phyloP scores from a whole-genome alignment of 2,329 filamentous ascomycete species.

The Didymella arachidicola region DNA sequence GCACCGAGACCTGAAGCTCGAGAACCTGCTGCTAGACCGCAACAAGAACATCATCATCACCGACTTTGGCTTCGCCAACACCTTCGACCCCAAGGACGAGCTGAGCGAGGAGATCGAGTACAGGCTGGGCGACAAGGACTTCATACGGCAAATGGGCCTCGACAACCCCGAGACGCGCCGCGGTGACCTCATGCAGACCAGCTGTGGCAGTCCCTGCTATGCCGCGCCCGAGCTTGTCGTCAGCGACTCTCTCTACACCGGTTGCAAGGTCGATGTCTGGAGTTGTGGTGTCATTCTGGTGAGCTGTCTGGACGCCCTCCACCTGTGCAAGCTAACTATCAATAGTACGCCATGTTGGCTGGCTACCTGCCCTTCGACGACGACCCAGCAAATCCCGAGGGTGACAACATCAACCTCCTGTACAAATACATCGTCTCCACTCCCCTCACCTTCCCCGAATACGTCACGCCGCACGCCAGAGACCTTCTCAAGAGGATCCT shows the following conservation, averaged over 20 bases:
- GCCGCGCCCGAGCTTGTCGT: slow-evolving; percentile 96
- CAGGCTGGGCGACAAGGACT: slow-evolving; percentile 85
- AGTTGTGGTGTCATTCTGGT: slow-evolving; percentile 98
- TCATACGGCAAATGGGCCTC: slow-evolving; percentile 83
- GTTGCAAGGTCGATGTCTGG: slow-evolving; percentile 98
- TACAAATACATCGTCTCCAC: slow-evolving; percentile 99
- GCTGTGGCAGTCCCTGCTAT: slow-evolving; percentile 97
- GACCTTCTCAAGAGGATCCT: slow-evolving; percentile 92
- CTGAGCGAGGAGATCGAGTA: slow-evolving; percentile 89
- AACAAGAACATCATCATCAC: slow-evolving; percentile 99
- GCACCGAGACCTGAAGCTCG: slow-evolving; percentile 93
- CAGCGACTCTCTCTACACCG: slow-evolving; percentile 95
- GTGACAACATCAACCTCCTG: slow-evolving; percentile 97
- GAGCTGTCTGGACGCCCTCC: slow-evolving; percentile 53
- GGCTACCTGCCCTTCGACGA: slow-evolving; percentile 98
- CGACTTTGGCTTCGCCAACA: slow-evolving; percentile 98
- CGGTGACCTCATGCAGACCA: slow-evolving; percentile 98
- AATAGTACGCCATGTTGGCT: slow-evolving; percentile 95
- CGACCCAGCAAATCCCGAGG: slow-evolving; percentile 96
- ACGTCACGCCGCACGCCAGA: slow-evolving; percentile 94
- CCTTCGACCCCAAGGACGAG: slow-evolving; percentile 88
- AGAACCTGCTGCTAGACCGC: slow-evolving; percentile 92
- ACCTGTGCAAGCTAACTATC: slow-evolving; percentile 19
- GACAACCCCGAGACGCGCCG: slow-evolving; percentile 80
- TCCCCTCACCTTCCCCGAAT: slow-evolving; percentile 96